These are phyloP conservation scores for Alternaria triticimaculans DNA, from an alignment of 2,329 filamentous ascomycete species.

Conservation along the genomic window DNA sequence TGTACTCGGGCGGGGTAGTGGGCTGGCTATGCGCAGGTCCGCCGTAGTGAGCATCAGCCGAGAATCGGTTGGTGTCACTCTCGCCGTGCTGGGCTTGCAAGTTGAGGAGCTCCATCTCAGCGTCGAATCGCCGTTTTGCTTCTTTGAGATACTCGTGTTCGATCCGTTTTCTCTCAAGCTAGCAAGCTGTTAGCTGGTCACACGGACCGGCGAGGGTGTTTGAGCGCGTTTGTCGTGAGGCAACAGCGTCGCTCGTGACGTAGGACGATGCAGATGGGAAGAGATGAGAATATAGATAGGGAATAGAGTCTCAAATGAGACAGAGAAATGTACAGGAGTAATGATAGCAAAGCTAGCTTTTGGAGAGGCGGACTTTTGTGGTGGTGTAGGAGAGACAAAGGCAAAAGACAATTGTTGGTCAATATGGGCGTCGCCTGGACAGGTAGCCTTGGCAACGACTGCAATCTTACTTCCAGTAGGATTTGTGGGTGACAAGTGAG, in stretches of 20 bases:
- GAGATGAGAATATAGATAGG: slow-evolving; percentile 15
- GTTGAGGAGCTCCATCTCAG: slow-evolving; percentile 89
- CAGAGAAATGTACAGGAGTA: slow-evolving; percentile 25
- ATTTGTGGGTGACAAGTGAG: slow-evolving; percentile 12
- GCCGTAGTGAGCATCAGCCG: slow-evolving; percentile 75
- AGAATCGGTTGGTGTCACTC: slow-evolving; percentile 83
- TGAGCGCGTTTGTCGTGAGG: slow-evolving; percentile 15
- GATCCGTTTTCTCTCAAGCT: slow-evolving; percentile 93
- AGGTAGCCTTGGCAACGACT: slow-evolving; percentile 14
- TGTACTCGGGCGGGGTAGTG: slow-evolving; percentile 93
- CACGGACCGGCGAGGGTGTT: slow-evolving; percentile 20
- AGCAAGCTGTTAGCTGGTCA: slow-evolving; percentile 38
- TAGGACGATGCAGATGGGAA: slow-evolving; percentile 19
- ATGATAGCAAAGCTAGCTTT: slow-evolving; percentile 17
- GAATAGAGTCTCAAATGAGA: slow-evolving; percentile 19
- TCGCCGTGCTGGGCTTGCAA: slow-evolving; percentile 83
- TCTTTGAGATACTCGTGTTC: slow-evolving; percentile 92
- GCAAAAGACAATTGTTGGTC: slow-evolving; percentile 12
- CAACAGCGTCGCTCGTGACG: slow-evolving; percentile 20
- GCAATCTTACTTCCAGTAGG: slow-evolving; percentile 18
- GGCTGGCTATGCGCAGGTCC: slow-evolving; percentile 81
- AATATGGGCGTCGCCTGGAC: slow-evolving; percentile 5
- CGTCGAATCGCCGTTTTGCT: slow-evolving; percentile 87
- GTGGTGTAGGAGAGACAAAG: slow-evolving; percentile 9
- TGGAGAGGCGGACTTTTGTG: slow-evolving; percentile 9